These are phyloP conservation scores for Toxicodendron radicans DNA, from an alignment of 345 rosid genomes.

Conservation along the genomic window DNA sequence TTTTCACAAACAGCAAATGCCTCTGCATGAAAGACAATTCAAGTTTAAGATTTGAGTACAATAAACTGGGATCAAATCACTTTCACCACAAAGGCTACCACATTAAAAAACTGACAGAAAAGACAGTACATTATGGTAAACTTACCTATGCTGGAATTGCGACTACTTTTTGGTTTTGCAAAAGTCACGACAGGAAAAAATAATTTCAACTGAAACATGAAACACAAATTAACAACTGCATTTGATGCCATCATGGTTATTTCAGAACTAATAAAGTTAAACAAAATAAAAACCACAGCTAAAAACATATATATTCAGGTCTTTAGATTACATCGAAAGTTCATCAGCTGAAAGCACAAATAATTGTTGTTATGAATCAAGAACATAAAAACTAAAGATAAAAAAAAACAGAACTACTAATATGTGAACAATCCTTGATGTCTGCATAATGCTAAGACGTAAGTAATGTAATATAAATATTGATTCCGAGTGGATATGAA, in stretches of 20 bases:
- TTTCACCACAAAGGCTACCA: neutral
- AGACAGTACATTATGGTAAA: neutral
- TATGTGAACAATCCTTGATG: neutral
- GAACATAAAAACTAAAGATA: neutral
- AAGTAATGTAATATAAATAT: neutral
- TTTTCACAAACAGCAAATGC: conserved; percentile 97
- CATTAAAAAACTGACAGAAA: neutral
- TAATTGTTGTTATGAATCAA: neutral
- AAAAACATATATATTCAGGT: neutral
- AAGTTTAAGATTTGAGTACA: conserved; percentile 11
- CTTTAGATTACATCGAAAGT: neutral
- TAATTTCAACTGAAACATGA: conserved; percentile 70
- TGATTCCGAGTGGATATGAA: neutral
- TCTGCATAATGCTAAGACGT: neutral
- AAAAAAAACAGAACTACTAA: neutral
- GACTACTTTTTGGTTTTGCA: conserved; percentile 98
- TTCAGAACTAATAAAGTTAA: neutral
- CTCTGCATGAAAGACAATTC: conserved; percentile 49
- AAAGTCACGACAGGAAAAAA: conserved; percentile 91
- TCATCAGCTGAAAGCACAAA: neutral
- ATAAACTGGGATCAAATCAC: conserved; percentile 14
- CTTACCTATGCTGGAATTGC: conserved; percentile 96
- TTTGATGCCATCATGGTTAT: neutral
- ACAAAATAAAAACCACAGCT: neutral
- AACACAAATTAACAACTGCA: conserved; percentile 11